Base-by-base conservation (phyloP, 345 rosid species). In the Rhizophora apiculata region DNA sequence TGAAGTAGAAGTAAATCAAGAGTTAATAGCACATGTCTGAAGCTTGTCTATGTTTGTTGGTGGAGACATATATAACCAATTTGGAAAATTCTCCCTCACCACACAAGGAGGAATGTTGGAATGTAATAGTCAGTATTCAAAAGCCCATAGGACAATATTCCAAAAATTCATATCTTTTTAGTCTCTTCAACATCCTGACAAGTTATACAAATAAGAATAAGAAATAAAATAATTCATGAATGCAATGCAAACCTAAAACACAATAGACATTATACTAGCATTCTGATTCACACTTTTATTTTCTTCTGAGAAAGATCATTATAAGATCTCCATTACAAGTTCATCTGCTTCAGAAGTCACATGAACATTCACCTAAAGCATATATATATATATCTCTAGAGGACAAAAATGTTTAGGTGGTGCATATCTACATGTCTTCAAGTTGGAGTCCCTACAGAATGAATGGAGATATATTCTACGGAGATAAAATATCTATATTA, bases 131-230 rank as follows among this genome's bases (percentile, higher is more conserved):
- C 88, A 21, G 98, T 90, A 73, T 89, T 93, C 63, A 93, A 76
- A 59, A 93, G 69, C 64, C 96, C 98, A 75, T 93, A 93, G 0
- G 97, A 89, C 75, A 93, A 76, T 62, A 93, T 56, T 70, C 98
- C 98, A 56, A 96, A 86, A 58, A 87, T 68, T 75, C 97, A 66
- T 89, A 93, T 85, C 92, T 86, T 83, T 79, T 89, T 74, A 93
- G 67, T 75, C 81, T 87, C 83, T 69, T 66, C 76, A 90, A 70
- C 68, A 87, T 76, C 85, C 93, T 93, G 72, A 66, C 56, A 74
- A 73, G 62, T 64, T 21, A 43, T 58, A 27, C 24, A 53, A 70
- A n/a, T 8, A 70, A 58, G 19, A 48, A 59, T 13, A 21, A 52
- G 56, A 67, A 19, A 24, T 4, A 49, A 49, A 11, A 30, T n/a